Evolutionary conservation across 2,329 filamentous ascomycete species (phyloP).

Genomic region (Nemania sp.): DNA sequence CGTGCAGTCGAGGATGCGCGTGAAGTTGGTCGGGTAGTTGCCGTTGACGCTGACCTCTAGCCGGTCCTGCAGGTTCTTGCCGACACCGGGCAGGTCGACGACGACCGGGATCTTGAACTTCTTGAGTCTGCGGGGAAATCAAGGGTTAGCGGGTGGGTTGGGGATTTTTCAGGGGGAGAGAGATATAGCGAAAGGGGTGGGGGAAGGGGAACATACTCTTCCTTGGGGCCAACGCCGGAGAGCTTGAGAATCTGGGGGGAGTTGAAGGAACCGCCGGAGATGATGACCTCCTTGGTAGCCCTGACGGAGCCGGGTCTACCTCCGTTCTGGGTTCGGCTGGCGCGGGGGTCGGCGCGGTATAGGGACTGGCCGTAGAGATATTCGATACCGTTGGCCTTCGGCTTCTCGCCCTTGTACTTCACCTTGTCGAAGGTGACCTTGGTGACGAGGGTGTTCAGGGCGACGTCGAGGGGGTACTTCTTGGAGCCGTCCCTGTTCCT

Average conservation of each 20-base stretch:
- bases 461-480: conserved; percentile 60
- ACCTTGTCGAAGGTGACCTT: conserved; percentile 48
- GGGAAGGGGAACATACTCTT: conserved; percentile 35
- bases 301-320: conserved; percentile 41
- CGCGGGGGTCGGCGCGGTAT: conserved; percentile 50
- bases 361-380: conserved; percentile 52
- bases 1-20: conserved; percentile 44
- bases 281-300: conserved; percentile 53
- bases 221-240: conserved; percentile 50
- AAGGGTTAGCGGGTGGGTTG: not conserved
- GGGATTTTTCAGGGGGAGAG: not conserved
- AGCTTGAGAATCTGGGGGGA: conserved; percentile 58
- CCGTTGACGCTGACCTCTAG: conserved; percentile 54
- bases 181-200: too few species aligned
- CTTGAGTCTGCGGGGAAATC: conserved; percentile 34
- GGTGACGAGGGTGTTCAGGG: conserved; percentile 51
- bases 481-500: conserved; percentile 50
- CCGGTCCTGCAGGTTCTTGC: conserved; percentile 62
- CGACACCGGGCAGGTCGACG: conserved; percentile 59
- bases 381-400: conserved; percentile 53
- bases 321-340: conserved; percentile 20
- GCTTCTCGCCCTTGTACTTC: conserved; percentile 39
- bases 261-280: conserved; percentile 58
- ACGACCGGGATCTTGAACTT: conserved; percentile 48
- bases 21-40: conserved; percentile 46